These are phyloP conservation scores for Tritrichomonas foetus DNA, from an alignment of 208 protist species.

Conservation along the genomic window DNA sequence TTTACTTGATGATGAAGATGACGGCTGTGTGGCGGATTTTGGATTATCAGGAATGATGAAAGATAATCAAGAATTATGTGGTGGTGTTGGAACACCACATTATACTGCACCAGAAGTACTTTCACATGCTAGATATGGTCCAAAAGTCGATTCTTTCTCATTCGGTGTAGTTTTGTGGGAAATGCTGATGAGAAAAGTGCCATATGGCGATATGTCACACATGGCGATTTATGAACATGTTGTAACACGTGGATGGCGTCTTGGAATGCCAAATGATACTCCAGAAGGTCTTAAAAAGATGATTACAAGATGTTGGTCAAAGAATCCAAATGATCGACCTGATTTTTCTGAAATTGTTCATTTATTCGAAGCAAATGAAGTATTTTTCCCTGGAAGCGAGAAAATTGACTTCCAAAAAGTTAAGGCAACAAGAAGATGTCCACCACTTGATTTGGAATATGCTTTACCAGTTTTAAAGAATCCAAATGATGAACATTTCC, in stretches of 20 bases:
- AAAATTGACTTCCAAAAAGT: neutral
- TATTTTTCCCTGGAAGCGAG: neutral
- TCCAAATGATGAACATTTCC: neutral
- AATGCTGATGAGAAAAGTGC: slow-evolving; percentile 13
- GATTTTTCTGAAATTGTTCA: slow-evolving; percentile 16
- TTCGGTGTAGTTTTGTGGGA: slow-evolving; percentile 22
- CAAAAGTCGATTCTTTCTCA: neutral
- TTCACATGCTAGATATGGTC: neutral
- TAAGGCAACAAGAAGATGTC: neutral
- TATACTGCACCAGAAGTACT: slow-evolving; percentile 42
- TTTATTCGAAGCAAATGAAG: neutral
- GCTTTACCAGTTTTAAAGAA: neutral
- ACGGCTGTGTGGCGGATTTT: neutral
- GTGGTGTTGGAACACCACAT: slow-evolving; percentile 34
- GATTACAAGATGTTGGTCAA: neutral
- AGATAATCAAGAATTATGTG: neutral
- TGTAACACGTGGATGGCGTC: neutral
- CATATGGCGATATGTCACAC: neutral
- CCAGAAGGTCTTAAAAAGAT: neutral
- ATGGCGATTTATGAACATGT: neutral
- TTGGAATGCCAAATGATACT: neutral
- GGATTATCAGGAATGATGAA: slow-evolving; percentile 4
- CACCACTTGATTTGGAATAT: neutral
- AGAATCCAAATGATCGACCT: slow-evolving; percentile 11
- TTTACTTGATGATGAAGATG: neutral